Percentiles rank a stretch among this genome's conserved stretches.
phyloP scores from a whole-genome alignment of 371 early-diverging fungal genomes.

The Mortierella sp. region DNA sequence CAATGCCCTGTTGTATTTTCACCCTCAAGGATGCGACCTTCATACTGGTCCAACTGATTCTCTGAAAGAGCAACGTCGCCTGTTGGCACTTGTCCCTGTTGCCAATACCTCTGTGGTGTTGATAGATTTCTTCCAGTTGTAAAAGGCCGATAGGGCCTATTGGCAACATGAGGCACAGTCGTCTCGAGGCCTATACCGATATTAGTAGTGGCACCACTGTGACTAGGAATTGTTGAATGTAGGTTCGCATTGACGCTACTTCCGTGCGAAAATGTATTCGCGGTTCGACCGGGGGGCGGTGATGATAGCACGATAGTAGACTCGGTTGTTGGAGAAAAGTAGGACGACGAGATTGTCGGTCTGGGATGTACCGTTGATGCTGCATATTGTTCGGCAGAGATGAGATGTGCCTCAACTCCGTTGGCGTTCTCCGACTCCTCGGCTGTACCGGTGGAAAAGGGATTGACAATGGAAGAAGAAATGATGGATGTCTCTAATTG shows the following conservation, averaged over 20 bases:
- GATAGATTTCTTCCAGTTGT: constrained; percentile 32
- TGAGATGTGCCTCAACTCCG: too few species aligned
- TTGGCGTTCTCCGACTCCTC: too few species aligned
- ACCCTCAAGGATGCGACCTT: constrained; percentile 2
- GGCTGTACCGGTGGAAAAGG: too few species aligned
- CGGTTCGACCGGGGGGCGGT: constrained; percentile 38
- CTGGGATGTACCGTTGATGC: constrained; percentile 3
- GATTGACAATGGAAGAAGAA: too few species aligned
- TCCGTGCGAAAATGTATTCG: neutral
- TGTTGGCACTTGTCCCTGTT: neutral
- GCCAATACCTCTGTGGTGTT: constrained; percentile 10
- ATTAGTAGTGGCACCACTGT: neutral
- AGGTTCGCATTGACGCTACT: neutral
- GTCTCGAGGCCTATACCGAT: neutral
- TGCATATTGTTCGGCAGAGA: neutral
- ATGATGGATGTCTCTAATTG: too few species aligned
- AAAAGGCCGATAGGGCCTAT: constrained; percentile 37
- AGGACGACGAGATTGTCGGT: constrained; percentile 46
- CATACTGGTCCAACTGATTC: constrained; percentile 2
- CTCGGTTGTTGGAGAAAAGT: constrained; percentile 37
- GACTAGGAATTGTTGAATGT: too few species aligned
- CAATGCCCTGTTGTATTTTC: constrained; percentile 18
- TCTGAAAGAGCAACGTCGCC: neutral
- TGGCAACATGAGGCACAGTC: neutral
- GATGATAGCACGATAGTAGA: constrained; percentile 45